A percentile compares a stretch with the other conserved stretches of the same genome.
These are phyloP conservation scores for Irpex lacteus DNA, from an alignment of 1,284 basidiomycete species.

Conservation along the genomic window DNA sequence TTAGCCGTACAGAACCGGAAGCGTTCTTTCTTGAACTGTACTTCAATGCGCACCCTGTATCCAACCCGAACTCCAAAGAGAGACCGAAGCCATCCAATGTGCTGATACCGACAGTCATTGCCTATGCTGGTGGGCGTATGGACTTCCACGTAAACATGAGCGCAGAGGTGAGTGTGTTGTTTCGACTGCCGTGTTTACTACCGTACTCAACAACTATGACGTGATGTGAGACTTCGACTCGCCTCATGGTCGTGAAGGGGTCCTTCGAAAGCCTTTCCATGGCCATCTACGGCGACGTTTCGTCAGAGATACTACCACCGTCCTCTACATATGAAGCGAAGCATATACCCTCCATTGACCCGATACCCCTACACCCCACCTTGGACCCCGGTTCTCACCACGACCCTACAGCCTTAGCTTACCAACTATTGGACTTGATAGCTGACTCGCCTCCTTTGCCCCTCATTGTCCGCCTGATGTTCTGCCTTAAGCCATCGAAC, in stretches of 20 bases:
- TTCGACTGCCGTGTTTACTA: not conserved
- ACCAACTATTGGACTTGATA: conserved; percentile 55
- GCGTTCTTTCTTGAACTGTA: conserved; percentile 71
- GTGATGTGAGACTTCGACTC: conserved; percentile 59
- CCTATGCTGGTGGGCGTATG: conserved; percentile 65
- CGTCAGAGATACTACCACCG: conserved; percentile 31
- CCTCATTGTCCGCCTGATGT: conserved; percentile 65
- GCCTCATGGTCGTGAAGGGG: conserved; percentile 76
- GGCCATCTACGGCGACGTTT: conserved; percentile 64
- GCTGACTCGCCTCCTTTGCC: conserved; percentile 58
- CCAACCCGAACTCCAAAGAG: conserved; percentile 49
- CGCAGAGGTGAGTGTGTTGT: conserved; percentile 44
- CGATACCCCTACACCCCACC: conserved; percentile 39
- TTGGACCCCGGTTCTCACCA: conserved; percentile 59
- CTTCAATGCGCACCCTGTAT: conserved; percentile 59
- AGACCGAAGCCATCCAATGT: conserved; percentile 61
- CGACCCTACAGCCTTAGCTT: conserved; percentile 61
- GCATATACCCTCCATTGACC: conserved; percentile 36
- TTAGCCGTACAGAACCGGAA: conserved; percentile 64
- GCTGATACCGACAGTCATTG: conserved; percentile 67
- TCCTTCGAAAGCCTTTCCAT: conserved; percentile 63
- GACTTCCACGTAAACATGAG: conserved; percentile 73
- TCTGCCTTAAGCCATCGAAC: conserved; percentile 69
- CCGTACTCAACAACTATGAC: not conserved
- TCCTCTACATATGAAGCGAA: conserved; percentile 33